Evolutionary conservation across 495 filamentous ascomycete species (phyloP).

Genomic region (Penicillium cosmopolitanum): DNA sequence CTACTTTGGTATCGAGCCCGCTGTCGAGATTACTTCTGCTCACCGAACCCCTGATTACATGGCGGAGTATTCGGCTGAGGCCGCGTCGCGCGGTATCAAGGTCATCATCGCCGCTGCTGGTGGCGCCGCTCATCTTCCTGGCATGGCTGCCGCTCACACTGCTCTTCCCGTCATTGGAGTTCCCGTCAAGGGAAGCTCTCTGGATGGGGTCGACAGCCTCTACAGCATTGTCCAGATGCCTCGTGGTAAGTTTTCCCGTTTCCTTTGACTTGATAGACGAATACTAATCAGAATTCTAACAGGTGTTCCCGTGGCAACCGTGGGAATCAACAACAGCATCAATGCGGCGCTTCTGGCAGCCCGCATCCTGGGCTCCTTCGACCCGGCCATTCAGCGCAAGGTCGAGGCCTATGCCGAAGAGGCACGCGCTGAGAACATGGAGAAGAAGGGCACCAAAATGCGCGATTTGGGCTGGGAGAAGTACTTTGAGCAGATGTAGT

Average conservation of each 20-base stretch:
- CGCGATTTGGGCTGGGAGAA: conserved; percentile 67
- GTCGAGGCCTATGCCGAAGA: conserved; percentile 72
- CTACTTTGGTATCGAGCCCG: conserved; percentile 72
- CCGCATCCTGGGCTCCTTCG: conserved; percentile 74
- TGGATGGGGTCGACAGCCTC: conserved; percentile 89
- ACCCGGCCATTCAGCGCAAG: conserved; percentile 59
- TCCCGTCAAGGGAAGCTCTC: conserved; percentile 81
- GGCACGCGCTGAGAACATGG: conserved; percentile 67
- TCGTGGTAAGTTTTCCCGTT: conserved; percentile 43
- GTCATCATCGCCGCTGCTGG: conserved; percentile 96
- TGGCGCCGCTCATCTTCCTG: conserved; percentile 88
- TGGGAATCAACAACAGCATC: conserved; percentile 90
- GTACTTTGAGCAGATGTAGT: conserved; percentile 66
- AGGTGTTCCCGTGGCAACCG: conserved; percentile 84
- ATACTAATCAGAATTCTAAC: conserved; percentile 31
- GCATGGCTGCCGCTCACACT: conserved; percentile 87
- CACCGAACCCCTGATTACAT: conserved; percentile 89
- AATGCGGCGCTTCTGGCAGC: conserved; percentile 92
- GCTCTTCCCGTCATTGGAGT: conserved; percentile 92
- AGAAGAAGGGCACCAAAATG: conserved; percentile 51
- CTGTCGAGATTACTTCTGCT: conserved; percentile 86
- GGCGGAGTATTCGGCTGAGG: conserved; percentile 71
- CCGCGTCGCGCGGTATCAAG: conserved; percentile 71
- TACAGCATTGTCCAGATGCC: conserved; percentile 96
- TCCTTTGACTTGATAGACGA: conserved; percentile 4